A percentile compares a stretch with the other conserved stretches of the same genome.
phyloP scores from a whole-genome alignment of 2,329 filamentous ascomycete genomes.

The Calonectria honghensis region DNA sequence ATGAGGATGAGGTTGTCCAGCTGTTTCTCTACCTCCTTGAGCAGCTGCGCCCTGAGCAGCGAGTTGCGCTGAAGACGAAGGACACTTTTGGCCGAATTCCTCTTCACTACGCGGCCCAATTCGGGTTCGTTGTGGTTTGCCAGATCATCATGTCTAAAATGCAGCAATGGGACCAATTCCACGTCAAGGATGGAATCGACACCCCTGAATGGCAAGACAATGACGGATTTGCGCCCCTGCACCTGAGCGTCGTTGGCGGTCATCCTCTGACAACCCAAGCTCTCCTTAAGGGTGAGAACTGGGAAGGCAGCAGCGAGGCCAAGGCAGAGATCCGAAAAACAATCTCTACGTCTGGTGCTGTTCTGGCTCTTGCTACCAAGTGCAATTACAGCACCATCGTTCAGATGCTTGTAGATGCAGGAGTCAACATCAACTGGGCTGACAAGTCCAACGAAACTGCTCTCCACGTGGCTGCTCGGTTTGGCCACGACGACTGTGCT shows the following conservation, averaged over 20 bases:
- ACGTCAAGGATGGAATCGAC: constrained; percentile 90
- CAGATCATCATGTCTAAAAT: constrained; percentile 91
- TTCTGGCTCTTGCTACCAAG: constrained; percentile 90
- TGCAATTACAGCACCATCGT: constrained; percentile 91
- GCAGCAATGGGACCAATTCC: constrained; percentile 91
- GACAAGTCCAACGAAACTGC: constrained; percentile 94
- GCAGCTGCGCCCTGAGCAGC: constrained; percentile 80
- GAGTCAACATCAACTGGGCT: constrained; percentile 94
- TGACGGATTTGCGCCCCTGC: constrained; percentile 92
- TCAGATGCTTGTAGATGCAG: constrained; percentile 89
- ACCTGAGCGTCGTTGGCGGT: constrained; percentile 93
- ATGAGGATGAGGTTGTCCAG: constrained; percentile 85
- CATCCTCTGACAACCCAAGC: constrained; percentile 90
- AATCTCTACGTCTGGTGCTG: constrained; percentile 89
- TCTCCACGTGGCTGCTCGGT: constrained; percentile 92
- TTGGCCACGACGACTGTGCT: constrained; percentile 88
- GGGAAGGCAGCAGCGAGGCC: constrained; percentile 78
- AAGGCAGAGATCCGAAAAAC: constrained; percentile 80
- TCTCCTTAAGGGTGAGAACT: constrained; percentile 87
- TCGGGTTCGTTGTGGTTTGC: constrained; percentile 93
- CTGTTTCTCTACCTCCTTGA: constrained; percentile 80
- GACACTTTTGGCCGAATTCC: constrained; percentile 90
- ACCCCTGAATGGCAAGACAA: constrained; percentile 92
- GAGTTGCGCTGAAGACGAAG: constrained; percentile 77
- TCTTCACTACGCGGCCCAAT: constrained; percentile 95